Evolutionary conservation across 129 eudicot species (phyloP).

Genomic region (Solidago caesia): DNA sequence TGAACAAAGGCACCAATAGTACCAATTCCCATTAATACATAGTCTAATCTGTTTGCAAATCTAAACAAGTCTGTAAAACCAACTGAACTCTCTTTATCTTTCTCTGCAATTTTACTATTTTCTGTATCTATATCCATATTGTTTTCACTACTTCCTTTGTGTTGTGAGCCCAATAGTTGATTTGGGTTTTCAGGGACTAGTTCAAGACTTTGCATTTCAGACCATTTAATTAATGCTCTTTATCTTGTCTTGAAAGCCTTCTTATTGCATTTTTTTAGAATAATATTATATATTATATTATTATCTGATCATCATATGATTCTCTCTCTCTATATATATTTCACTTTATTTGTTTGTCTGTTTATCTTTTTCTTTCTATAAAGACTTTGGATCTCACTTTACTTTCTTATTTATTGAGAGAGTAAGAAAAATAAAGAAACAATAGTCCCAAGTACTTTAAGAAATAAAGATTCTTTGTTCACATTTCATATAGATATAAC

Average conservation of each 20-base stretch:
- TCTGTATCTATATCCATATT: conserved; percentile 35
- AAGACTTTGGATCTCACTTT: conserved; percentile 23
- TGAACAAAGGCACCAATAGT: conserved; percentile 92
- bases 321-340: conserved; percentile 13
- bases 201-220: conserved; percentile 81
- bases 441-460: conserved; percentile 27
- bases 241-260: conserved; percentile 57
- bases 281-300: conserved; percentile 12
- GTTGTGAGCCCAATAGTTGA: conserved; percentile 32
- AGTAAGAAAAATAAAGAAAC: neutral
- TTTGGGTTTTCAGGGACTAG: conserved; percentile 56
- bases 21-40: conserved; percentile 80
- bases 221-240: conserved; percentile 74
- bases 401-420: conserved; percentile 1
- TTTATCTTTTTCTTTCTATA: conserved; percentile 33
- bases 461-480: conserved; percentile 30
- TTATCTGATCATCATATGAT: neutral
- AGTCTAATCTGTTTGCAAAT: conserved; percentile 88
- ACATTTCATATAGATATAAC: conserved; percentile 7
- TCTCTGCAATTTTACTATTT: conserved; percentile 34
- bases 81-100: conserved; percentile 35
- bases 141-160: conserved; percentile 19
- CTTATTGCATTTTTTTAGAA: conserved; percentile 42
- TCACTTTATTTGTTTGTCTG: conserved; percentile 36
- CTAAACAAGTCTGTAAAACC: conserved; percentile 72